These are phyloP conservation scores for Orbilia javanica DNA, from an alignment of 2,329 filamentous ascomycete genomes.

Conservation along the genomic window DNA sequence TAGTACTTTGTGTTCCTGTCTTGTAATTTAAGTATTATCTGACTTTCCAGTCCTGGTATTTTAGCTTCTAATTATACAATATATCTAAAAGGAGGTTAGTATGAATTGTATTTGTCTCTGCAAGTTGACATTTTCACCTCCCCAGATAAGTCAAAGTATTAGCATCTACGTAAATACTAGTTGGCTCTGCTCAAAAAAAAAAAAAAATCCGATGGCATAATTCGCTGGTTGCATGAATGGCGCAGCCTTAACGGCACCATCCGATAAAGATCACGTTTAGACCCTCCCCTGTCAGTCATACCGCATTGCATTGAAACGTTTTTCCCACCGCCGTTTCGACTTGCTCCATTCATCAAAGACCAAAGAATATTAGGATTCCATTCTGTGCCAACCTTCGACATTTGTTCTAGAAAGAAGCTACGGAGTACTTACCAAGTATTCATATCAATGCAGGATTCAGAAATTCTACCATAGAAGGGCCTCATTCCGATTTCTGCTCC, in stretches of 20 bases:
- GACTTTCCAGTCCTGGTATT: not conserved
- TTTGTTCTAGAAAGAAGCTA: slow-evolving; percentile 32
- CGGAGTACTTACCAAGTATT: not conserved
- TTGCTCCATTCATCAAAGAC: slow-evolving; percentile 14
- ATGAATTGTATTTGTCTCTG: not conserved
- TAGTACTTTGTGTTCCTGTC: too few relatives aligned
- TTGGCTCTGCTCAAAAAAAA: not conserved
- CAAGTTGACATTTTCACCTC: slow-evolving; percentile 11
- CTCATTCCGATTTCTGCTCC: slow-evolving; percentile 34
- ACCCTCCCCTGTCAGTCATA: not conserved
- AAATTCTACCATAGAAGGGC: slow-evolving; percentile 7
- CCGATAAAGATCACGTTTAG: slow-evolving; percentile 10
- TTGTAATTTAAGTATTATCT: not conserved
- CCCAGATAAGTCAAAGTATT: not conserved
- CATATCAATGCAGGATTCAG: not conserved
- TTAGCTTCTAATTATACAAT: not conserved
- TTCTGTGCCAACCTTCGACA: slow-evolving; percentile 27
- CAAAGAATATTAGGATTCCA: slow-evolving; percentile 24
- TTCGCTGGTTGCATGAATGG: not conserved
- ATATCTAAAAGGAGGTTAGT: not conserved
- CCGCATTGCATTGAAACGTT: slow-evolving; percentile 33
- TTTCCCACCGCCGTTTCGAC: slow-evolving; percentile 4
- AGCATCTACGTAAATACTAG: not conserved
- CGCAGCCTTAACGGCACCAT: not conserved
- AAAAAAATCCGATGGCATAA: not conserved